Evolutionary conservation across 768 basidiomycete species (phyloP).

Genomic region (Xanthoconium stramineum): DNA sequence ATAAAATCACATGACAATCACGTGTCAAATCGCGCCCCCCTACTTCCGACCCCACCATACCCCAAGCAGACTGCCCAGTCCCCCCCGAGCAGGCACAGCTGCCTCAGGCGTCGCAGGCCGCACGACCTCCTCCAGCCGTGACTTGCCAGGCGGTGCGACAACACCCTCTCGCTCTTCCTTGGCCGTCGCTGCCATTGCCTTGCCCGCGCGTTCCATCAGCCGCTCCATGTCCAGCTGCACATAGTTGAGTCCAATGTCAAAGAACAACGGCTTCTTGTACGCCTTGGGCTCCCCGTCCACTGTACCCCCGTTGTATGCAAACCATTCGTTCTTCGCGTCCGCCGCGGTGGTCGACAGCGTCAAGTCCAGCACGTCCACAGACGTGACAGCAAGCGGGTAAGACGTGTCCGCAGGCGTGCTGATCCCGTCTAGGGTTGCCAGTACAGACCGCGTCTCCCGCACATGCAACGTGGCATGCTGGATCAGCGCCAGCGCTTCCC

Average conservation of each 20-base stretch:
- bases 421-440: constrained; percentile 48
- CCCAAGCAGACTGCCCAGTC: constrained; percentile 65
- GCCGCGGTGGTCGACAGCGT: constrained; percentile 45
- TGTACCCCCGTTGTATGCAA: constrained; percentile 69
- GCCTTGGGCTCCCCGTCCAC: constrained; percentile 41
- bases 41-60: constrained; percentile 73
- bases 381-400: constrained; percentile 48
- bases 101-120: constrained; percentile 49
- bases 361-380: constrained; percentile 52
- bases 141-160: constrained; percentile 37
- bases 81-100: constrained; percentile 42
- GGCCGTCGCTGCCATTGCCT: constrained; percentile 29
- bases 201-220: constrained; percentile 68
- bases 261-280: constrained; percentile 85
- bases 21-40: background rate
- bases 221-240: constrained; percentile 82
- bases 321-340: constrained; percentile 72
- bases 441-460: constrained; percentile 62
- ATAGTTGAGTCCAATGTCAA: constrained; percentile 93
- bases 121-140: constrained; percentile 54
- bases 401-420: constrained; percentile 38
- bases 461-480: constrained; percentile 71
- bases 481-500: constrained; percentile 66
- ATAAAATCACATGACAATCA: constrained; percentile 18
- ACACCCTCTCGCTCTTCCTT: constrained; percentile 17